These are phyloP conservation scores for Fusarium temperatum DNA, from an alignment of 2,329 filamentous ascomycete genomes.

Conservation along the genomic window DNA sequence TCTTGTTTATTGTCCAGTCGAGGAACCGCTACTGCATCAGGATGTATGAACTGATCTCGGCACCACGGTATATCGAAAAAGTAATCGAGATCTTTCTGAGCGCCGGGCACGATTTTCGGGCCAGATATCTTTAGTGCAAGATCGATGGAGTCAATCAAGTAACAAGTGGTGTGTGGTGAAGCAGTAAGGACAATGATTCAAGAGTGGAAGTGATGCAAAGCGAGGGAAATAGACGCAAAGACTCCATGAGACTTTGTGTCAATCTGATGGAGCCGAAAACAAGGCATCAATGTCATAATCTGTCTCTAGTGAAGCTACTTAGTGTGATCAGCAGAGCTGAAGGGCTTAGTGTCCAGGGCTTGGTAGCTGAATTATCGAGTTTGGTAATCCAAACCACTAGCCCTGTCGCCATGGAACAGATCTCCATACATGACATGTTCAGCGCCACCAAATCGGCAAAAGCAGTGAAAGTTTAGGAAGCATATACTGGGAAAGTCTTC, in stretches of 20 bases:
- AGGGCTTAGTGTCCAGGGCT: not conserved
- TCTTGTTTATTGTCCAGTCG: not conserved
- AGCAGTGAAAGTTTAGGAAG: no score
- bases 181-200: rapidly evolving
- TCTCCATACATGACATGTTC: not conserved
- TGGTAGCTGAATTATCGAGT: not conserved
- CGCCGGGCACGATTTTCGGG: rapidly evolving
- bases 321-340: no score
- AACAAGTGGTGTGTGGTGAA: not conserved
- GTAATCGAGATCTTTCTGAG: not conserved
- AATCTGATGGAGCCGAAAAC: no score
- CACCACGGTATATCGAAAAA: not conserved
- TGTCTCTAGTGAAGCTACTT: not conserved
- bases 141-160: no score
- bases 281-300: not conserved
- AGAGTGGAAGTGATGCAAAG: rapidly evolving
- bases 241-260: not conserved
- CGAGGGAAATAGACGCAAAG: not conserved
- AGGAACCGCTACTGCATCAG: rapidly evolving
- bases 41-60: rapidly evolving
- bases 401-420: not conserved
- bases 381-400: not conserved
- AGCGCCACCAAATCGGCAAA: not conserved
- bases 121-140: not conserved
- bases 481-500: no score